phyloP scores from a whole-genome alignment of 1,284 basidiomycete genomes.

The Schizophyllum commune region DNA sequence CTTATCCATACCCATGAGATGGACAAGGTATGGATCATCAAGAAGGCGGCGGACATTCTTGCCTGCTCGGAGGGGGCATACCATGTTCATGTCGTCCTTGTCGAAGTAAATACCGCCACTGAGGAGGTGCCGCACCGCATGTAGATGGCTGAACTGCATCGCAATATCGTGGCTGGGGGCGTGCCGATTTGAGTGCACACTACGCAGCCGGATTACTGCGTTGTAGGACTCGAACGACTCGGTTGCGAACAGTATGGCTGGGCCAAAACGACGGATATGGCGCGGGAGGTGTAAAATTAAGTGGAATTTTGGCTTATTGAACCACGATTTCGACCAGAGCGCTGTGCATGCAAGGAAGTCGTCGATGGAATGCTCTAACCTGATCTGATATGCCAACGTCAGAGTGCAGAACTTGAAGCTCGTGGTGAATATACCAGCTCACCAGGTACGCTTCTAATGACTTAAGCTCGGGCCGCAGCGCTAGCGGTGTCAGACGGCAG shows the following conservation, averaged over 20 bases:
- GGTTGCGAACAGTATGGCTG: not conserved
- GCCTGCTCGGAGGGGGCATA: no score
- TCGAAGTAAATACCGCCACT: no score
- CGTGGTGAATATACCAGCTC: not conserved
- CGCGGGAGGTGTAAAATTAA: not conserved
- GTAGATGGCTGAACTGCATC: not conserved
- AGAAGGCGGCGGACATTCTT: no score
- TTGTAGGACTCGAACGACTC: not conserved
- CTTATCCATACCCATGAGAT: no score
- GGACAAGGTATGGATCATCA: no score
- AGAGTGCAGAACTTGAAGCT: not conserved
- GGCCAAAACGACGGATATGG: not conserved
- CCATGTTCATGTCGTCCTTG: no score
- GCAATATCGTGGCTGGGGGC: not conserved
- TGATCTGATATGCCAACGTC: not conserved
- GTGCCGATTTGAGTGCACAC: not conserved
- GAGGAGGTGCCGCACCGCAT: not conserved
- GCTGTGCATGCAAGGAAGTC: not conserved
- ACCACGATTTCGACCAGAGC: not conserved
- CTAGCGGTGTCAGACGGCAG: constrained; percentile 20
- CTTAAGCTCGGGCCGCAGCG: constrained; percentile 27
- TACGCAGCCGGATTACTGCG: not conserved
- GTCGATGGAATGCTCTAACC: not conserved
- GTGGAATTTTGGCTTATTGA: not conserved
- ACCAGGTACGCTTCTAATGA: not conserved